phyloP scores from a whole-genome alignment of 106 monocot species.

The Agapanthus africanus region DNA sequence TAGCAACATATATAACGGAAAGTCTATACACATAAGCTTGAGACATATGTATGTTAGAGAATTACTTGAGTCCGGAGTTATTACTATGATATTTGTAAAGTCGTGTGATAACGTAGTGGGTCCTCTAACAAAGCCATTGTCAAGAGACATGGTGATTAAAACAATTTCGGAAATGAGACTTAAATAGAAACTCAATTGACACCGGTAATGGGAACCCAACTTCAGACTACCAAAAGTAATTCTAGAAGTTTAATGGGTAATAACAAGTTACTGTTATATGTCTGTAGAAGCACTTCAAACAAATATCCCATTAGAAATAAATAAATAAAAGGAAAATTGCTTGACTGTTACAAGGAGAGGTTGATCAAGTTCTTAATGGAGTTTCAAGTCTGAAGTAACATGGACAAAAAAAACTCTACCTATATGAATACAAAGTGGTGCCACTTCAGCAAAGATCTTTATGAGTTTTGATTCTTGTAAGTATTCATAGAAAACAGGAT shows the following conservation, averaged over 20 bases:
- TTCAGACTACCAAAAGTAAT: not conserved
- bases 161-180: not conserved
- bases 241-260: not conserved
- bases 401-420: too few species aligned
- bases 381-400: too few species aligned
- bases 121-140: not conserved
- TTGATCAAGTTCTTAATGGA: too few species aligned
- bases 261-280: not conserved
- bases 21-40: not conserved
- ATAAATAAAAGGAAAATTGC: too few species aligned
- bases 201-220: not conserved
- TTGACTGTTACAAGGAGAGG: too few species aligned
- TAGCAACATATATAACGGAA: constrained; percentile 1
- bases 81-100: not conserved
- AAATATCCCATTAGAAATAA: too few species aligned
- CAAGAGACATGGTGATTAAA: not conserved
- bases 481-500: too few species aligned
- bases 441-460: too few species aligned
- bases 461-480: too few species aligned
- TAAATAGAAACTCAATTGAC: not conserved
- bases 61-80: not conserved
- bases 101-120: not conserved
- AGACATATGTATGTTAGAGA: not conserved
- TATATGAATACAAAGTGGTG: too few species aligned
- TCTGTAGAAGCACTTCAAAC: not conserved